Conservation (phyloP, 768 basidiomycete species). For the Boletus subparvulus region DNA sequence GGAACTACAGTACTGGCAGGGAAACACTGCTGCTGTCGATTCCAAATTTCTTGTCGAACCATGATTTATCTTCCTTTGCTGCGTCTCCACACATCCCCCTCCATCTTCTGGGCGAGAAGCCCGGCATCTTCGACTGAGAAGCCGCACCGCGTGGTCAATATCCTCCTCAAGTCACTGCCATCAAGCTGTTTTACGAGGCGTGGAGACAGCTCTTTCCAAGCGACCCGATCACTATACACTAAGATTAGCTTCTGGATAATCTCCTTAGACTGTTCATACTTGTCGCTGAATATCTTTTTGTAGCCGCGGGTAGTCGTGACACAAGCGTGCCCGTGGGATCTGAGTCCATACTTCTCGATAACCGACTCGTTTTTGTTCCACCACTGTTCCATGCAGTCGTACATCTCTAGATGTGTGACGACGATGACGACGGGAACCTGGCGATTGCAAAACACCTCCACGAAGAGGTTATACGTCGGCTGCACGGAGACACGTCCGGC, state of each 20-base stretch:
- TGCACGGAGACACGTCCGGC: slow-evolving; percentile 28
- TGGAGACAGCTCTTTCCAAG: slow-evolving; percentile 27
- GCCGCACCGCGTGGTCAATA: slow-evolving; percentile 23
- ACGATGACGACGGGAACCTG: slow-evolving; percentile 33
- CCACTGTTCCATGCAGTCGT: slow-evolving; percentile 38
- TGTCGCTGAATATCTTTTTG: too few species aligned
- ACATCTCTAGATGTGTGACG: slow-evolving; percentile 37
- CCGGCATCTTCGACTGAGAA: slow-evolving; percentile 23
- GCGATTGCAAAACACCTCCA: slow-evolving; percentile 38
- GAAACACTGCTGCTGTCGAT: too few species aligned
- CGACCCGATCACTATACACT: slow-evolving; percentile 13
- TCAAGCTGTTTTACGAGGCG: slow-evolving; percentile 12
- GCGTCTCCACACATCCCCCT: slow-evolving; percentile 3
- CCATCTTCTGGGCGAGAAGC: slow-evolving; percentile 19
- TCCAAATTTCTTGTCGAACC: slow-evolving; percentile 25
- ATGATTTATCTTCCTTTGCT: slow-evolving; percentile 15
- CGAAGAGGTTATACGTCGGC: slow-evolving; percentile 36
- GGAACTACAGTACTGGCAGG: too few species aligned
- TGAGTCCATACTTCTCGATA: slow-evolving; percentile 35
- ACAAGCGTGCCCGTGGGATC: slow-evolving; percentile 39
- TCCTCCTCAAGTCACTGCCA: slow-evolving; percentile 17
- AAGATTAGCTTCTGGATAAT: slow-evolving; percentile 22
- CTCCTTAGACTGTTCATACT: slow-evolving; percentile 35
- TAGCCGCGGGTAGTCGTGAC: slow-evolving; percentile 38
- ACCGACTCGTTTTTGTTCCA: slow-evolving; percentile 37